Conservation (phyloP, 1,139 yeast species). For the Hemisphaericaspora xylofermentans region DNA sequence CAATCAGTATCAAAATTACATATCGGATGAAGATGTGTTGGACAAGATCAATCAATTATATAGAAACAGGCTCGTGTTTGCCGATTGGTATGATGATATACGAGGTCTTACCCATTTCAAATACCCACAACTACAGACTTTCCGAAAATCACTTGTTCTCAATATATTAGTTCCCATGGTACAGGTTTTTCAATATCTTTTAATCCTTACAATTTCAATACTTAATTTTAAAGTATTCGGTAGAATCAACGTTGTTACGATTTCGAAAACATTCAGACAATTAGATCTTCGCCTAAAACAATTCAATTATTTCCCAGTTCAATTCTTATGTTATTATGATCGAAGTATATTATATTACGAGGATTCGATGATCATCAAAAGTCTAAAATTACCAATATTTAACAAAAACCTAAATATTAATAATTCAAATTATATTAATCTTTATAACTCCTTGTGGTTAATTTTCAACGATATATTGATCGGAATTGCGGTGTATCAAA, state of each 20-base stretch:
- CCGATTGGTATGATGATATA: conserved; percentile 1
- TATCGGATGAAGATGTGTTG: conserved; percentile 30
- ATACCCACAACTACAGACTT: background rate
- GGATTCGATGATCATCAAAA: conserved; percentile 21
- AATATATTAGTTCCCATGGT: conserved; percentile 11
- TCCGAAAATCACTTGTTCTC: background rate
- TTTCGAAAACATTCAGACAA: conserved; percentile 73
- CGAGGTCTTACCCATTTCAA: background rate
- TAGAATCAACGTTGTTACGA: conserved; percentile 28
- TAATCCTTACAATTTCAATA: conserved; percentile 21
- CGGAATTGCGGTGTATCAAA: conserved; percentile 61
- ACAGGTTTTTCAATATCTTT: conserved; percentile 20
- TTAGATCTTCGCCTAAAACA: conserved; percentile 77
- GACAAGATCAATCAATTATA: conserved; percentile 36
- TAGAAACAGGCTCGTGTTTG: conserved; percentile 20
- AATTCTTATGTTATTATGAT: conserved; percentile 58
- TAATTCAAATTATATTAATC: conserved; percentile 77
- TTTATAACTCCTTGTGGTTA: conserved; percentile 88
- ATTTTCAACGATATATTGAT: conserved; percentile 76
- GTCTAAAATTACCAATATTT: conserved; percentile 36
- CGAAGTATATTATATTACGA: conserved; percentile 29
- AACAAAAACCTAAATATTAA: conserved; percentile 43
- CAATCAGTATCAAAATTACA: conserved; percentile 7
- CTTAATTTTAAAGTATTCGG: conserved; percentile 24
- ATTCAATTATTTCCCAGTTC: conserved; percentile 76